phyloP scores from a whole-genome alignment of 176 grass and related monocot genomes.

The Hyparrhenia diplandra region DNA sequence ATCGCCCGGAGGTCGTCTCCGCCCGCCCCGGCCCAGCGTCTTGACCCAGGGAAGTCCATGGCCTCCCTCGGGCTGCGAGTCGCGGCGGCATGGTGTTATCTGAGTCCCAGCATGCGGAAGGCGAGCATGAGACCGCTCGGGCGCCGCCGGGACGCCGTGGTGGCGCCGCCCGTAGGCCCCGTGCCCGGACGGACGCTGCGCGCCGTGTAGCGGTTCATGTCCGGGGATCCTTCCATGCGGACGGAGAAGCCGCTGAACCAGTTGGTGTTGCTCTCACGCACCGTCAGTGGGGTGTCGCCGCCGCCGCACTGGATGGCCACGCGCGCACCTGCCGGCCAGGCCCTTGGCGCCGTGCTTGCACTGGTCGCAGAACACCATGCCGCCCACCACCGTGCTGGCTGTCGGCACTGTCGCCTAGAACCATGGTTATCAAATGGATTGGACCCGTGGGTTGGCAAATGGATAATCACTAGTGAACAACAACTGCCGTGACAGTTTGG shows the following conservation, averaged over 20 bases:
- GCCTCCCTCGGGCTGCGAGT: constrained; percentile 48
- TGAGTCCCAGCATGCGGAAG: constrained; percentile 67
- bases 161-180: constrained; percentile 35
- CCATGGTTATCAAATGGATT: too few relatives aligned
- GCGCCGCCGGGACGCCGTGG: neutral
- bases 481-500: too few relatives aligned
- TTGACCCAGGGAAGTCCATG: constrained; percentile 40
- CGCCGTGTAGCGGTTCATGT: constrained; percentile 77
- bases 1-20: neutral
- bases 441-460: too few relatives aligned
- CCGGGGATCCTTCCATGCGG: constrained; percentile 61
- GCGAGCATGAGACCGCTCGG: constrained; percentile 50
- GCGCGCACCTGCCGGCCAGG: constrained; percentile 50
- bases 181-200: constrained; percentile 59
- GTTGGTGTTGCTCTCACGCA: constrained; percentile 68
- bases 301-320: constrained; percentile 69
- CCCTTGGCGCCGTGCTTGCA: constrained; percentile 71
- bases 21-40: neutral
- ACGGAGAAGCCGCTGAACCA: constrained; percentile 77
- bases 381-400: constrained; percentile 64
- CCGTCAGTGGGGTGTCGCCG: constrained; percentile 36
- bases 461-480: too few relatives aligned
- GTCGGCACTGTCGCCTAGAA: too few relatives aligned
- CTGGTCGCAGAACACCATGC: constrained; percentile 90
- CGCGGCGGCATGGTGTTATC: constrained; percentile 67